Conservation (phyloP, 441 rosid species). For the Manihot esculenta region DNA sequence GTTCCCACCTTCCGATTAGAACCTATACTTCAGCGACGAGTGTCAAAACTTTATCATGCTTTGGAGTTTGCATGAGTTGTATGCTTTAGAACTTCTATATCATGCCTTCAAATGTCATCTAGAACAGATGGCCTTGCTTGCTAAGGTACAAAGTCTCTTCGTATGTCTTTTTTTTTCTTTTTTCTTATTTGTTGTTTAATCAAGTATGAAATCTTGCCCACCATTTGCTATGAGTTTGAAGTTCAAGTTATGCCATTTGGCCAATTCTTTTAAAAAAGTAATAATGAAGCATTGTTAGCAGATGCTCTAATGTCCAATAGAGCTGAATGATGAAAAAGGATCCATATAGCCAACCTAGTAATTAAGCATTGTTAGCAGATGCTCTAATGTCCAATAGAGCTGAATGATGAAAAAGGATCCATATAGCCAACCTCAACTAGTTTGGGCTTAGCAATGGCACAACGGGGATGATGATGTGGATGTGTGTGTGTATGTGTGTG, state of each 20-base stretch:
- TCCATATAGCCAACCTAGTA: too few species aligned
- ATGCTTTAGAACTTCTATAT: background rate
- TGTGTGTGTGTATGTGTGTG: background rate
- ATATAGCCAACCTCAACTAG: too few species aligned
- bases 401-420: too few species aligned
- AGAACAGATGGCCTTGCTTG: constrained; percentile 9
- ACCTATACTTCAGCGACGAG: constrained; percentile 70
- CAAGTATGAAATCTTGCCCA: background rate
- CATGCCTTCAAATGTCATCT: background rate
- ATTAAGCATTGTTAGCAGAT: background rate
- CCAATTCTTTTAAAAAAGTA: background rate
- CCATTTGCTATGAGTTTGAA: background rate
- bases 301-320: background rate
- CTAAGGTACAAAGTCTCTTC: constrained; percentile 5
- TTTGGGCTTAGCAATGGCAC: too few species aligned
- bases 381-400: too few species aligned
- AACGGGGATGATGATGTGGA: too few species aligned
- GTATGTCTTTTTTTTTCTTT: too few species aligned
- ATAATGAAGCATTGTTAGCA: background rate
- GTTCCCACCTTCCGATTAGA: constrained; percentile 80
- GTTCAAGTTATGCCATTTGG: background rate
- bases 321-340: too few species aligned
- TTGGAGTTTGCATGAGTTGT: constrained; percentile 53
- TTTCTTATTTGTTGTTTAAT: background rate
- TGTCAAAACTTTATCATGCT: constrained; percentile 63